These are phyloP conservation scores for Mycena belliarum DNA, from an alignment of 768 basidiomycete genomes.

Conservation along the genomic window DNA sequence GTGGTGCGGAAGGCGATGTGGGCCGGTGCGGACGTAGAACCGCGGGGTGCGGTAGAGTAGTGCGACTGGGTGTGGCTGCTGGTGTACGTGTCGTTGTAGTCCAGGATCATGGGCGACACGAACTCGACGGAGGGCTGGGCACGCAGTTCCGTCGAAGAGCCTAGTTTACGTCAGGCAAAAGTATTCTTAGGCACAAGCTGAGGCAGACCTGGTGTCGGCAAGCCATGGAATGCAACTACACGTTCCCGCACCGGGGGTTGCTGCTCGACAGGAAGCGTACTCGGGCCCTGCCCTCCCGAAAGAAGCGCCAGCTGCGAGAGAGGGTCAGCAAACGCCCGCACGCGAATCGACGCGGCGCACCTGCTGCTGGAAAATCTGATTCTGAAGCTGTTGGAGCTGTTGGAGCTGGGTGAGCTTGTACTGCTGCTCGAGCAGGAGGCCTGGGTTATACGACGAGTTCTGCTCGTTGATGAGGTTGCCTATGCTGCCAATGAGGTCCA, in stretches of 20 bases:
- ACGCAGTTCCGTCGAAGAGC: conserved; percentile 24
- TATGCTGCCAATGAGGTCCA: conserved; percentile 14
- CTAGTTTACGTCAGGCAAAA: conserved; percentile 17
- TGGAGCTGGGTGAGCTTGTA: conserved; percentile 78
- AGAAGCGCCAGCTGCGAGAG: conserved; percentile 64
- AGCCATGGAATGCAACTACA: conserved; percentile 44
- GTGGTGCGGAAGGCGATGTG: conserved; percentile 66
- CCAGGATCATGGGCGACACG: conserved; percentile 61
- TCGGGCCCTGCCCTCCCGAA: conserved; percentile 48
- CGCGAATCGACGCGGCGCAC: conserved; percentile 38
- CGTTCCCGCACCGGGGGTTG: conserved; percentile 32
- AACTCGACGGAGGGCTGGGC: conserved; percentile 49
- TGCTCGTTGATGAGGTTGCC: conserved; percentile 18
- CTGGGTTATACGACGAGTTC: conserved; percentile 34
- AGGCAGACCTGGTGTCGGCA: conserved; percentile 68
- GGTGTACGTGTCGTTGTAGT: conserved; percentile 37
- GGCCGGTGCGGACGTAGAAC: conserved; percentile 67
- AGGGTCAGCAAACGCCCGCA: background rate
- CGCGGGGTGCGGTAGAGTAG: conserved; percentile 33
- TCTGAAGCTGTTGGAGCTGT: conserved; percentile 75
- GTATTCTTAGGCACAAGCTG: conserved; percentile 22
- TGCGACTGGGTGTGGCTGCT: conserved; percentile 11
- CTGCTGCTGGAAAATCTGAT: conserved; percentile 90
- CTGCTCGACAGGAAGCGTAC: conserved; percentile 35
- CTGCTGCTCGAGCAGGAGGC: conserved; percentile 70